phyloP scores from a whole-genome alignment of 164 flowering plant genomes.

The Vitis labrusca region DNA sequence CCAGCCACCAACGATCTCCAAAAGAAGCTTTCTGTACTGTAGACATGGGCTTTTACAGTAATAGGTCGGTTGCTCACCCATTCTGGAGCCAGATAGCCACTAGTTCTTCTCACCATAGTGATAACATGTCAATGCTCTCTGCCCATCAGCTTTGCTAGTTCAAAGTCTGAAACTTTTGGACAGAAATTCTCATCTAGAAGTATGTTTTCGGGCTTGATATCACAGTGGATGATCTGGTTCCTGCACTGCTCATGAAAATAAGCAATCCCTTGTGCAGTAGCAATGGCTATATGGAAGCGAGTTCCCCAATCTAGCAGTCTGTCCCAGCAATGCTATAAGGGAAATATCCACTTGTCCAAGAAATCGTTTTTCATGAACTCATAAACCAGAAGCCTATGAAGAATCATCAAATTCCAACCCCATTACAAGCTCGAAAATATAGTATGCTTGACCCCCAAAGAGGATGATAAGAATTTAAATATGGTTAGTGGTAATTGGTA shows the following conservation, averaged over 20 bases:
- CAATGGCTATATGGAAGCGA: constrained; percentile 69
- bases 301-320: constrained; percentile 73
- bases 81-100: constrained; percentile 94
- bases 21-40: constrained; percentile 90
- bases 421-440: too few relatives aligned
- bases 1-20: constrained; percentile 90
- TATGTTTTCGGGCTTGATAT: constrained; percentile 96
- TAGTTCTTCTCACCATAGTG: constrained; percentile 89
- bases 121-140: constrained; percentile 90
- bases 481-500: too few relatives aligned
- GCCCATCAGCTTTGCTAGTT: constrained; percentile 90
- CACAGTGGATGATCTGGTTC: constrained; percentile 89
- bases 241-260: constrained; percentile 95
- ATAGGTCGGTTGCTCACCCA: constrained; percentile 93
- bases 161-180: constrained; percentile 94
- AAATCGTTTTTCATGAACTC: constrained; percentile 93
- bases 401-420: too few relatives aligned
- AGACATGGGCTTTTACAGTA: constrained; percentile 92
- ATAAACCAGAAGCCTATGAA: constrained; percentile 78
- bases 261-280: constrained; percentile 91
- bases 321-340: constrained; percentile 36
- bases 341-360: constrained; percentile 90
- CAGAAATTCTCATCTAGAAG: constrained; percentile 78
- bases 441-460: too few relatives aligned
- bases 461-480: too few relatives aligned